A percentile compares a stretch with the other conserved stretches of the same genome.
These are phyloP conservation scores for Colletotrichum echinochloae DNA, from an alignment of 2,329 filamentous ascomycete species.

Conservation along the genomic window DNA sequence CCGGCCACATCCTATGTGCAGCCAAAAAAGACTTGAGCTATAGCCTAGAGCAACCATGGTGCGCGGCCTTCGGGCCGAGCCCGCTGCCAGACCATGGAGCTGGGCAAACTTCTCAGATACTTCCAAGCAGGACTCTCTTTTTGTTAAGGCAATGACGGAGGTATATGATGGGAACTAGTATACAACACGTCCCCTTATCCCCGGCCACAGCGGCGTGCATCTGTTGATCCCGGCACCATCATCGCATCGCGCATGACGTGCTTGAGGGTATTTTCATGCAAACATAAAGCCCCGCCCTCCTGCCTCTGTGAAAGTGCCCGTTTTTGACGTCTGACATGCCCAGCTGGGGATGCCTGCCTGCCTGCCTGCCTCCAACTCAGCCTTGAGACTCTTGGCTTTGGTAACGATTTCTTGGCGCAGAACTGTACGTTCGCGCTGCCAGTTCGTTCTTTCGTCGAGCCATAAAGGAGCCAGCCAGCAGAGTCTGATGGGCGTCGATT, in stretches of 20 bases:
- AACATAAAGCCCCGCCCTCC: not conserved
- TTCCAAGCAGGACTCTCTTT: not conserved
- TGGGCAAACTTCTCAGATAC: not conserved
- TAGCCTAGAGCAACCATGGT: not conserved
- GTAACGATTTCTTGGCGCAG: not conserved
- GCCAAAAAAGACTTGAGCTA: not conserved
- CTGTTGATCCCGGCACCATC: conserved; percentile 7
- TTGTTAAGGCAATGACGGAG: not conserved
- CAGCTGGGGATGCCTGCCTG: not conserved
- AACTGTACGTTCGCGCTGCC: not conserved
- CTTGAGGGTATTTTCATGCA: conserved; percentile 1
- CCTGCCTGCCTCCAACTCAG: not conserved
- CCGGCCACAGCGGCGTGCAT: not conserved
- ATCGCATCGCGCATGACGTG: not conserved
- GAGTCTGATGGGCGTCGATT: not conserved
- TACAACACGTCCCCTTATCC: not conserved
- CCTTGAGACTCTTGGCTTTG: not conserved
- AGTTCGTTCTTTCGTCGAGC: not conserved
- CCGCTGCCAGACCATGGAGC: not conserved
- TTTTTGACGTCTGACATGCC: not conserved
- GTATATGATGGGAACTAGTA: not conserved
- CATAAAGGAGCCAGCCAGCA: not conserved
- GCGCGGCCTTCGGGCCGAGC: not conserved
- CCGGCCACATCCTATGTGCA: not conserved
- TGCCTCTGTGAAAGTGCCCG: not conserved